Evolutionary conservation across 1,139 yeast species (phyloP), one percentile per base, ranked within the genome.

Genomic region (Hyphopichia buzzinii): DNA sequence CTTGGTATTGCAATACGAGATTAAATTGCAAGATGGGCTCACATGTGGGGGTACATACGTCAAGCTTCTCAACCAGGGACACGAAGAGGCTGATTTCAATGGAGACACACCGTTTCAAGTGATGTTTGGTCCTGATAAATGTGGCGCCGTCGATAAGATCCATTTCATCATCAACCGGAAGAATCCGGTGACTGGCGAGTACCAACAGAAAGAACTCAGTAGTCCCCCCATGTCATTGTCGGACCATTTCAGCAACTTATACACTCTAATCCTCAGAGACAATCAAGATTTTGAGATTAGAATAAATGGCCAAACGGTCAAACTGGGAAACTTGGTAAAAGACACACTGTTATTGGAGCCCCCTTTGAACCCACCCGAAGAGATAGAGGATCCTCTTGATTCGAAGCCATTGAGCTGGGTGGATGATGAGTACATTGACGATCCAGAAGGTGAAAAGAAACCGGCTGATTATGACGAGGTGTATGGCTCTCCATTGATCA

Each of bases 91-190:
- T 4, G 72, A 67, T 50, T 81, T 84, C 60, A 68, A 65, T 47
- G 74, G 77, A 42, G 77, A 72, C 16, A 73, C 95, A 5, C 85
- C 90, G 1, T 88, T 83, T 62, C 88, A 84, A 55, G 62, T 90
- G 45, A 84, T 89, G 94, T 90, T 90, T 68, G 97, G 97, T 17
- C 97, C 97, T 26, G 97, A 90, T 61, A 77, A 74, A 56, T 90
- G 97, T 64, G 95, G 95, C 3, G 59, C 80, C 34, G 76, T 82
- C 33, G 85, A 88, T 64, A 82, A 81, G 59, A 81, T 89, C 21
- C 95, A 85, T 52, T 78, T 89, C 46, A 85, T 88, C 37, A 54
- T 88, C 39, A 76, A 74, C 39, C 76, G 84, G 51, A 63, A 66
- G 49, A 74, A 77, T 53, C 82, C 81, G 27, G 48, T 55, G 28